Evolutionary conservation across 2,329 filamentous ascomycete genomes (phyloP), one percentile per base, ranked within the genome.

Genomic region (Colletotrichum sp.): DNA sequence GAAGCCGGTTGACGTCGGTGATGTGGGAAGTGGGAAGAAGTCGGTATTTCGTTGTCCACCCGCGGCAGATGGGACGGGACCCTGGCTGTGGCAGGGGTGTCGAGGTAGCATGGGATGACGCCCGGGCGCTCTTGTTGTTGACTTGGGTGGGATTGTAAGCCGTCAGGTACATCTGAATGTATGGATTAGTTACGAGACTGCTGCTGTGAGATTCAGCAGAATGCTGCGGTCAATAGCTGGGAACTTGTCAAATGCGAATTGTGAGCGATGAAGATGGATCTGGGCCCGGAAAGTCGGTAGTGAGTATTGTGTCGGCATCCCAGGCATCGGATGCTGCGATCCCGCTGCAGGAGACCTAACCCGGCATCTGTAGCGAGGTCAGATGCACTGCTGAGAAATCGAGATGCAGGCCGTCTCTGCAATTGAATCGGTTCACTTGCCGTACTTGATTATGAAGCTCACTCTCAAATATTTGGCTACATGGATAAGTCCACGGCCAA

Each of bases 101-200:
- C 1, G n/a, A 52, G 43, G 43, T 25, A 52, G 43, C n/a, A 52
- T 22, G 43, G n/a, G 43, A 52, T 52, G 43, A 52, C 43, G 43
- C 43, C 43, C n/a, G 43, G 43, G n/a, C 43, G n/a, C n/a, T 52
- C 43, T 22, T 52, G n/a, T 10, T 52, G 6, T 25, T 52, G 43
- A 52, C n/a, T 2, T 22, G n/a, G n/a, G 3, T 52, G 43, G 22
- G n/a, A 52, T 52, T 25, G n/a, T 22, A 5, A 52, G 43, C 6
- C 43, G 10, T 13, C 1, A 0, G 1, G n/a, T 22, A 5, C 3
- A 22, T 52, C 43, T 52, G 3, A 8, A 0, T 7, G 6, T 13
- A 8, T 22, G 9, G 12, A 10, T 13, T 48, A 48, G 10, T 0
- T 22, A 22, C 6, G n/a, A 12, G 4, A 4, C 43, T 48, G 2